Base-by-base conservation (phyloP, 2,329 filamentous ascomycete genomes). In the Aspergillus amoenus region DNA sequence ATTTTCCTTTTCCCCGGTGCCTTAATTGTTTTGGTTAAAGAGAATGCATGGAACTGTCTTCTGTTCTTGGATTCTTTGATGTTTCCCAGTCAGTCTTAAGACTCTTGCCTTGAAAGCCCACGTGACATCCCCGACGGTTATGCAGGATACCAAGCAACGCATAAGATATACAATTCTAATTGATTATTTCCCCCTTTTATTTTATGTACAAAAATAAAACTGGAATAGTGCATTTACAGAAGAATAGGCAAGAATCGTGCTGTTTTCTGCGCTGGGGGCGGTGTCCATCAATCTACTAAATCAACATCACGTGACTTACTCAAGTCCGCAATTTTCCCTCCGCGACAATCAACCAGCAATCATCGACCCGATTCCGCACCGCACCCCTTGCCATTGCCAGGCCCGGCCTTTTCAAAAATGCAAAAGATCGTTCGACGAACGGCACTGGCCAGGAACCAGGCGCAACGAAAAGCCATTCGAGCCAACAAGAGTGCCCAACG, bases 401-500 rank as follows among this genome's bases (percentile, higher is more conserved):
- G 59, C 50, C 66, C 62, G 64, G 52, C 65, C 56, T 57, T 61
- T 41, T 57, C 60, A 68, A 75, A 62, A 61, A 91, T 91, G 89
- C 85, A 91, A 77, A 89, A 88, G 75, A 80, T 91, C 61, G 79
- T 87, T 61, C 84, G 84, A 67, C 85, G 87, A 65, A 85, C 87
- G 54, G 78, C 82, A 55, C 80, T 88, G 72, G 88, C 88, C 64
- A 81, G 88, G 76, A 85, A 84, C 72, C 85, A 88, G 76, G 84
- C 81, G 55, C 67, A 74, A 27, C 70, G 73, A 39, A 80, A 76
- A 57, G 68, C 72, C 37, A 76, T 79, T 60, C 76, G 81, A 60
- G 74, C 79, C 57, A 61, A 76, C 48, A 70, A 66, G 61, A 73
- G 74, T 56, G 72, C 75, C 55, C 71, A 76, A 68, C 73, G 74